A percentile compares a stretch with the other conserved stretches of the same genome.
phyloP scores from a whole-genome alignment of 345 rosid species.

The Euphorbia lathyris region DNA sequence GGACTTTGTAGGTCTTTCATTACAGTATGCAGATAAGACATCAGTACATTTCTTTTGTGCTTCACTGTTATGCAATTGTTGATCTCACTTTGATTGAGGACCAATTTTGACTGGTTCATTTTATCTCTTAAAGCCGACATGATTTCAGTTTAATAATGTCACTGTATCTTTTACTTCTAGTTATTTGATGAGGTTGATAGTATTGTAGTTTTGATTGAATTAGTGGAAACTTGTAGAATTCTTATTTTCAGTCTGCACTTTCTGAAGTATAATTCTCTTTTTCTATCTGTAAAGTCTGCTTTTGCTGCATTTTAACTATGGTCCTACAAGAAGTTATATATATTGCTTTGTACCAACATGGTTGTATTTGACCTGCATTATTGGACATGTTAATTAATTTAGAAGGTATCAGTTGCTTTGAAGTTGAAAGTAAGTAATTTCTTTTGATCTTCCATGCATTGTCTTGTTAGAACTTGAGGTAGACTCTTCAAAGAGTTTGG shows the following conservation, averaged over 20 bases:
- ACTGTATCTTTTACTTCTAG: not conserved
- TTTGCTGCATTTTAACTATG: not conserved
- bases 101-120: not conserved
- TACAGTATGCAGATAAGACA: not conserved
- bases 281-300: not conserved
- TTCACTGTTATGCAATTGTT: not conserved
- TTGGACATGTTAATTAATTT: not conserved
- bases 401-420: not conserved
- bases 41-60: not conserved
- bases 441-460: constrained; percentile 4
- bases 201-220: not conserved
- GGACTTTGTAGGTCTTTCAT: not conserved
- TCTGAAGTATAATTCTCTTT: not conserved
- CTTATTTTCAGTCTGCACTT: not conserved
- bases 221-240: not conserved
- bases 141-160: constrained; percentile 1
- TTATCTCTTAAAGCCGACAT: not conserved
- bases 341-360: too few species aligned
- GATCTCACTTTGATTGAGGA: not conserved
- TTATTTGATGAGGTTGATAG: not conserved
- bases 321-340: not conserved
- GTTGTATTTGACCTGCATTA: not conserved
- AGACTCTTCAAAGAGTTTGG: constrained; percentile 81
- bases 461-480: constrained; percentile 61
- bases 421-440: not conserved